Evolutionary conservation across 2,329 filamentous ascomycete genomes (phyloP), one percentile per base, ranked within the genome.

Genomic region (Sclerotinia nivalis): DNA sequence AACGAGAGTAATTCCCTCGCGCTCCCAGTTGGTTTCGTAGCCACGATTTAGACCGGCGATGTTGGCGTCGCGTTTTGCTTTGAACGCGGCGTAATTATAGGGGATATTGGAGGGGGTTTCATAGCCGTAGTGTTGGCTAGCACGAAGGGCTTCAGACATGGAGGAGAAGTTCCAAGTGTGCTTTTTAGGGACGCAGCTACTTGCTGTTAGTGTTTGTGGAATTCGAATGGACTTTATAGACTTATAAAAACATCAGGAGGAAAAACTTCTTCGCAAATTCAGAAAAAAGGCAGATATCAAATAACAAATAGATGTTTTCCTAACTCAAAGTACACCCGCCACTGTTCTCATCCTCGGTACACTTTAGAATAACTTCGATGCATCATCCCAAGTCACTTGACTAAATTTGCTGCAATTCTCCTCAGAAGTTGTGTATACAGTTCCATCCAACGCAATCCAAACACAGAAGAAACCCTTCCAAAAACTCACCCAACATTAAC

Each of bases 141-240:
- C 76, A 55, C 83, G 79, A 12, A 85, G 75, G n/a, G 79, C 79
- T 75, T 85, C 83, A 62, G 81, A 80, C 71, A 85, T 80, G 40
- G 82, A 81, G 7, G 83, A 82, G 70, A 84, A 83, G 75, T 85
- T 84, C 82, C 82, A 84, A 59, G 83, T 84, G 79, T 84, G 84
- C 72, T 84, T 85, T 77, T 85, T 85, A 40, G 84, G 84, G 9
- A 85, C 82, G 72, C 83, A 85, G 69, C 84, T 84, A 25, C 43
- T 12, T 50, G 25, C 64, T 66, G 49, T 61, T 40, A 69, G 50
- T 40, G 10, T 25, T 40, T 28, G 34, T 25, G 18, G 22, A 9
- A 7, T 37, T 37, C 37, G 20, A 18, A n/a, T 50, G 7, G 22
- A 25, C 3, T 2, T 20, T 20, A 15, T 50, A 20, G 8, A 13